These are phyloP conservation scores for Aspergillus incahuasiensis DNA, from an alignment of 495 filamentous ascomycete genomes.

Conservation along the genomic window DNA sequence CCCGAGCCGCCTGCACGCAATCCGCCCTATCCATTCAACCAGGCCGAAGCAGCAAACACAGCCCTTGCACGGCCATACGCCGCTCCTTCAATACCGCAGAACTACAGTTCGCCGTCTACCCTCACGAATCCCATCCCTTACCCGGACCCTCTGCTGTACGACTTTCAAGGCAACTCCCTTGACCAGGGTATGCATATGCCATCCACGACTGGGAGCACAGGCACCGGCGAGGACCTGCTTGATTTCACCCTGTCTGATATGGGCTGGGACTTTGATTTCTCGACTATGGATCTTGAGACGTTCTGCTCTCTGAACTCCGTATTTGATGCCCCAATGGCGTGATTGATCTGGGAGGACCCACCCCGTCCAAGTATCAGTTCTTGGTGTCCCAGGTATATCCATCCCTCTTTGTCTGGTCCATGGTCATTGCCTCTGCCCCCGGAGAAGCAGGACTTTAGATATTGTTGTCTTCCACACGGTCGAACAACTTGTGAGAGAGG, in stretches of 20 bases:
- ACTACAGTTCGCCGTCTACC: background rate
- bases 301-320: slow-evolving; percentile 37
- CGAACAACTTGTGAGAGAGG: no score
- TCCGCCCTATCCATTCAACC: background rate
- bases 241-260: slow-evolving; percentile 43
- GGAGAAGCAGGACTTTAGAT: no score
- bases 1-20: background rate
- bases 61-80: background rate
- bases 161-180: slow-evolving; percentile 23
- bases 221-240: slow-evolving; percentile 32
- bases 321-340: slow-evolving; percentile 3
- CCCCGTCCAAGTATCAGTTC: no score
- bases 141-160: slow-evolving; percentile 10
- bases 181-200: slow-evolving; percentile 22
- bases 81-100: background rate
- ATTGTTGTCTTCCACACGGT: no score
- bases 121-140: no score
- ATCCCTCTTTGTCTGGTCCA: no score
- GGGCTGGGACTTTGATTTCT: slow-evolving; percentile 46
- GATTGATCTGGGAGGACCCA: no score
- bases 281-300: slow-evolving; percentile 42
- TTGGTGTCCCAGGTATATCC: no score
- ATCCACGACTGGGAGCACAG: slow-evolving; percentile 19
- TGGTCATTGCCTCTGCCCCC: no score
- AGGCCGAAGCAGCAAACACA: background rate